Percentiles rank a stretch among this genome's conserved stretches.
Conservation (phyloP, 1,139 yeast genomes). For the Meyerozyma elateridarum region DNA sequence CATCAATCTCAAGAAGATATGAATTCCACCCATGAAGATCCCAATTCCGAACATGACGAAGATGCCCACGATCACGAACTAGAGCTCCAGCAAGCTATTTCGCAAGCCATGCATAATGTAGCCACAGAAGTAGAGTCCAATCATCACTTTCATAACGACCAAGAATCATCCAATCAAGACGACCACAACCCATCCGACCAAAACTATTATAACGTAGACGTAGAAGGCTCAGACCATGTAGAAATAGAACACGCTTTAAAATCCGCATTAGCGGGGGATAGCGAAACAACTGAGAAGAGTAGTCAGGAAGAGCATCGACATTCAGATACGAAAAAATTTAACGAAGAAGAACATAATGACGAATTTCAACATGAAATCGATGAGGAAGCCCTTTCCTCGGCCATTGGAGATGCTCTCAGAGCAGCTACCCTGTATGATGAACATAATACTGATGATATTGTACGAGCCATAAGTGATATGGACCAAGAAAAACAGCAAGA, state of each 20-base stretch:
- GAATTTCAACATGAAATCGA: constrained; percentile 15
- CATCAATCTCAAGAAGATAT: background rate
- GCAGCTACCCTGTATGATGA: constrained; percentile 1
- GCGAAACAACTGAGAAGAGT: background rate
- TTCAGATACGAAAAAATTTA: background rate
- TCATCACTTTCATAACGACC: background rate
- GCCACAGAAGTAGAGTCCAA: constrained; percentile 1
- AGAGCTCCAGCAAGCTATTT: constrained; percentile 2
- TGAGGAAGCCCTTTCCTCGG: constrained; percentile 16
- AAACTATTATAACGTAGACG: background rate
- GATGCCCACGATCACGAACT: background rate
- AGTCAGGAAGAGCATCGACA: background rate
- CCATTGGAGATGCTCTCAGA: constrained; percentile 5
- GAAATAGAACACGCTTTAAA: background rate
- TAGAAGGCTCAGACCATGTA: no score
- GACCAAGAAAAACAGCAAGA: constrained; percentile 1
- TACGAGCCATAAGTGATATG: constrained; percentile 2
- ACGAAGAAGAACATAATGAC: constrained; percentile 8
- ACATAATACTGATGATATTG: constrained; percentile 4
- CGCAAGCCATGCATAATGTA: constrained; percentile 2
- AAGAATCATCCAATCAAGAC: background rate
- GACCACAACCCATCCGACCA: background rate
- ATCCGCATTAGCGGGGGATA: background rate
- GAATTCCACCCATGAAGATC: no score
- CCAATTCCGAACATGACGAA: no score